Evolutionary conservation across 108 stramenopile species (phyloP).

Genomic region (Skeletonema tropicum): DNA sequence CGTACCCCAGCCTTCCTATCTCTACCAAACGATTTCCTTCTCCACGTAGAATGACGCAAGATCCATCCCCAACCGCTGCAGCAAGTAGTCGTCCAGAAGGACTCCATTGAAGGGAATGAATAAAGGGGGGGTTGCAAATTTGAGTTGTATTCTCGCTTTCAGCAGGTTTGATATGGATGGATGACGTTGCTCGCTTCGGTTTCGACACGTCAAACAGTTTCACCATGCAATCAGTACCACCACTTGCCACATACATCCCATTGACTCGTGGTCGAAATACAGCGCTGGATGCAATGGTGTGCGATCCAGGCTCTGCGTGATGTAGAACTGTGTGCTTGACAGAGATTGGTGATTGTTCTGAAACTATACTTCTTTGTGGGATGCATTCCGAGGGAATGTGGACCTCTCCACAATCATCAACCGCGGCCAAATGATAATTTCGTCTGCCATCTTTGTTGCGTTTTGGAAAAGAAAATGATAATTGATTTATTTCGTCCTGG

Average conservation of each 20-base stretch:
- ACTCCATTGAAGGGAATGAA: slow-evolving; percentile 81
- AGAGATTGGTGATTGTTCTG: neutral
- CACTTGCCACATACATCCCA: slow-evolving; percentile 55
- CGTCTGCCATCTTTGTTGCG: slow-evolving; percentile 2
- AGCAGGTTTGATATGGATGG: slow-evolving; percentile 36
- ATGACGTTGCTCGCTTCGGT: slow-evolving; percentile 56
- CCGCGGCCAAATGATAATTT: slow-evolving; percentile 53
- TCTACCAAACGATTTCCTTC: slow-evolving; percentile 56
- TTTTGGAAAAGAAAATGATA: slow-evolving; percentile 44
- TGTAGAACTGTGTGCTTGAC: slow-evolving; percentile 32
- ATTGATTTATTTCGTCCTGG: slow-evolving; percentile 49
- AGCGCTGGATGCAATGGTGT: slow-evolving; percentile 61
- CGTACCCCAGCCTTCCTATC: slow-evolving; percentile 40
- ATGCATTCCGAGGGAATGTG: slow-evolving; percentile 48
- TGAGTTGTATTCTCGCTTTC: slow-evolving; percentile 47
- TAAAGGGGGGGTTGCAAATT: slow-evolving; percentile 87
- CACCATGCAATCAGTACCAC: slow-evolving; percentile 82
- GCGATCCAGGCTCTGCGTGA: slow-evolving; percentile 58
- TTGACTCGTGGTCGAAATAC: slow-evolving; percentile 59
- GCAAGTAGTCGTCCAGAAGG: slow-evolving; percentile 61
- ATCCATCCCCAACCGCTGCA: slow-evolving; percentile 82
- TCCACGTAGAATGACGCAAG: slow-evolving; percentile 45
- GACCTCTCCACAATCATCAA: slow-evolving; percentile 74
- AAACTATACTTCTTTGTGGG: slow-evolving; percentile 6
- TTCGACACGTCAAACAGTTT: slow-evolving; percentile 69